A percentile compares a stretch with the other conserved stretches of the same genome.
Conservation (phyloP, 805 yeast species). For the Teunomyces atbi region DNA sequence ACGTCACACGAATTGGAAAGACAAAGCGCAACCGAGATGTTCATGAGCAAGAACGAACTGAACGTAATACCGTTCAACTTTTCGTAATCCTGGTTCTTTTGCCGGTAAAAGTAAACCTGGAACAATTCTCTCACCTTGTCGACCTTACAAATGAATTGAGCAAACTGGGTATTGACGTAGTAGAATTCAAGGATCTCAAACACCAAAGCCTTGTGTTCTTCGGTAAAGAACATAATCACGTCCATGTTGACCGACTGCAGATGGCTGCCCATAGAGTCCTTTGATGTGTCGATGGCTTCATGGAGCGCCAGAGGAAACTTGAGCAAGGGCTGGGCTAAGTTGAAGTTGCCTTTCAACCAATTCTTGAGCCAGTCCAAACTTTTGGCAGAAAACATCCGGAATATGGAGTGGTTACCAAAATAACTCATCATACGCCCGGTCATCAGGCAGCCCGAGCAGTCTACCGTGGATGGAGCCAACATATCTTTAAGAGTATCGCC, state of each 20-base stretch:
- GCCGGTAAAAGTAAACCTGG: slow-evolving; percentile 10
- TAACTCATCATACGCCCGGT: slow-evolving; percentile 7
- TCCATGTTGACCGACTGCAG: not conserved
- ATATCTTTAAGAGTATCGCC: not conserved
- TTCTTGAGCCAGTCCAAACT: slow-evolving; percentile 13
- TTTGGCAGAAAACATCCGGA: slow-evolving; percentile 14
- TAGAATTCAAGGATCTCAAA: slow-evolving; percentile 12
- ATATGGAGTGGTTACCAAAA: slow-evolving; percentile 17
- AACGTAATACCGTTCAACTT: slow-evolving; percentile 1
- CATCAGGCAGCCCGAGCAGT: not conserved
- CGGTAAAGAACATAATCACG: slow-evolving; percentile 12
- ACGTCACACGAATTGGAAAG: slow-evolving; percentile 7
- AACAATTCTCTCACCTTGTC: slow-evolving; percentile 11
- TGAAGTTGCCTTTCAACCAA: slow-evolving; percentile 10
- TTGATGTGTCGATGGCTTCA: slow-evolving; percentile 6
- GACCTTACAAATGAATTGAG: slow-evolving; percentile 10
- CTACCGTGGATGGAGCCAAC: not conserved
- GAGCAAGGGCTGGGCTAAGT: slow-evolving; percentile 10
- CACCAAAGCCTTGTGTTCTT: slow-evolving; percentile 5
- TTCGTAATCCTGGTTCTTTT: not conserved
- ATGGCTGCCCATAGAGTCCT: slow-evolving; percentile 13
- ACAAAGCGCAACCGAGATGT: slow-evolving; percentile 11
- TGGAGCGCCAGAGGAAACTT: slow-evolving; percentile 14
- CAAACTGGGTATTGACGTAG: slow-evolving; percentile 9
- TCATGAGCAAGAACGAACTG: slow-evolving; percentile 19